phyloP scores from a whole-genome alignment of 2,329 filamentous ascomycete species.

The Aspergillus japonicus region DNA sequence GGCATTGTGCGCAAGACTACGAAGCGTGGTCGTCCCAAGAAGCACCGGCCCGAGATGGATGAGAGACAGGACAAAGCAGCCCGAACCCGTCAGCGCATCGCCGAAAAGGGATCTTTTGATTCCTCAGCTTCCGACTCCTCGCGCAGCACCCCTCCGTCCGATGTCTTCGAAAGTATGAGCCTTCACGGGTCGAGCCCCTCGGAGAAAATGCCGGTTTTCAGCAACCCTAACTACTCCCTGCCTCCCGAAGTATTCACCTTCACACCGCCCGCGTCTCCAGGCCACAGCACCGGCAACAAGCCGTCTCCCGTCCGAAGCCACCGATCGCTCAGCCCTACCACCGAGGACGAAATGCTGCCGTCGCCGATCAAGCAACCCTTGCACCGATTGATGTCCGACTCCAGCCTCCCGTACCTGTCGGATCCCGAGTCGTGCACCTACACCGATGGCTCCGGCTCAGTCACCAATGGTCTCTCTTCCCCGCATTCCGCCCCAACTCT shows the following conservation, averaged over 20 bases:
- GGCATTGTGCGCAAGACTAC: constrained; percentile 67
- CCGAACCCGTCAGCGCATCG: constrained; percentile 49
- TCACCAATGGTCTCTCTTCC: constrained; percentile 35
- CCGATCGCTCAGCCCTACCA: constrained; percentile 39
- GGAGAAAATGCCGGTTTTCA: constrained; percentile 32
- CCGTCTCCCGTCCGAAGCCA: constrained; percentile 37
- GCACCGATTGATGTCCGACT: constrained; percentile 32
- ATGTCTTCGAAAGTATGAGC: constrained; percentile 41
- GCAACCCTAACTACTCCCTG: constrained; percentile 33
- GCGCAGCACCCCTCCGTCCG: constrained; percentile 44
- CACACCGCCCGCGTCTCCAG: constrained; percentile 49
- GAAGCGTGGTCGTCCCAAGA: constrained; percentile 66
- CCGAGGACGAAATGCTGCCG: constrained; percentile 39
- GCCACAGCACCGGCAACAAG: constrained; percentile 39
- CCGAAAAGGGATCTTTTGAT: constrained; percentile 36
- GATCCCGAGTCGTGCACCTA: constrained; percentile 31
- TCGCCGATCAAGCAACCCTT: constrained; percentile 32
- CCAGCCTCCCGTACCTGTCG: constrained; percentile 28
- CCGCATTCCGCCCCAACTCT: constrained; percentile 38
- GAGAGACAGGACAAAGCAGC: constrained; percentile 57
- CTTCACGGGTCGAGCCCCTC: constrained; percentile 36
- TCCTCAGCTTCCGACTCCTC: constrained; percentile 41
- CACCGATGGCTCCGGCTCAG: constrained; percentile 29
- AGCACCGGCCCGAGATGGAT: constrained; percentile 60
- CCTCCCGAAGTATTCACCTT: constrained; percentile 45